Base-by-base conservation (phyloP, 352 stramenopile species). In the Globisporangium barbulae region DNA sequence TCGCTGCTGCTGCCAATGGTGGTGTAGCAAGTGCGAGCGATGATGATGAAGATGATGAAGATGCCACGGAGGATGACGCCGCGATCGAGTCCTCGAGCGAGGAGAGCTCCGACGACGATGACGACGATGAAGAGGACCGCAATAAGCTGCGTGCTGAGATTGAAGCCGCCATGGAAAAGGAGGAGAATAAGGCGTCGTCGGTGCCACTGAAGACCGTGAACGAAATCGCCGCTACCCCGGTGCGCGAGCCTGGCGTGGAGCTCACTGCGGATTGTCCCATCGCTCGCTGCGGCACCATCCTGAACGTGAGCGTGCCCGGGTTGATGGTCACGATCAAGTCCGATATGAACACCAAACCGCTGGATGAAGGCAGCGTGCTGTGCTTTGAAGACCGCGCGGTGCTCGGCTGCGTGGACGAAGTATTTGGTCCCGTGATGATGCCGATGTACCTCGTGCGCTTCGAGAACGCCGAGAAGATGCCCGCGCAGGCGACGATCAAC, bases 391-490 rank as follows among this genome's bases (percentile, higher is more conserved):
- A 93, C 58, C 84, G 83, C 42, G 87, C 79, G 0, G 79, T 95
- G 37, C 57, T 95, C 17, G 86, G 86, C 15, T 93, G 84, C 49
- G 78, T 96, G 19, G 85, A 96, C 61, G 87, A 96, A 63, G 68
- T 96, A 1, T 96, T 96, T 67, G 87, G 87, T 5, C 87, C 85
- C 3, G 83, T 96, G 55, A 64, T 90, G 35, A 89, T 93, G 85
- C 87, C 87, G 9, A 89, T 96, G 79, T 96, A 96, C 62, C 68
- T 94, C n/a, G 72, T 96, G 42, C 87, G 87, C 15, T 96, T 91
- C 64, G 77, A 89, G 41, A 78, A 61, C 8, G 78, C 74, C 0
- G 72, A 73, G 19, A 90, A 93, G 66, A 93, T 96, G 33, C 82
- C 87, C 0, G 48, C 67, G 19, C 71, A 76, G 45, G 82, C 78